Percentiles rank a stretch among this genome's conserved stretches.
phyloP scores from a whole-genome alignment of 257 asterid species.

The Gentiana straminea region DNA sequence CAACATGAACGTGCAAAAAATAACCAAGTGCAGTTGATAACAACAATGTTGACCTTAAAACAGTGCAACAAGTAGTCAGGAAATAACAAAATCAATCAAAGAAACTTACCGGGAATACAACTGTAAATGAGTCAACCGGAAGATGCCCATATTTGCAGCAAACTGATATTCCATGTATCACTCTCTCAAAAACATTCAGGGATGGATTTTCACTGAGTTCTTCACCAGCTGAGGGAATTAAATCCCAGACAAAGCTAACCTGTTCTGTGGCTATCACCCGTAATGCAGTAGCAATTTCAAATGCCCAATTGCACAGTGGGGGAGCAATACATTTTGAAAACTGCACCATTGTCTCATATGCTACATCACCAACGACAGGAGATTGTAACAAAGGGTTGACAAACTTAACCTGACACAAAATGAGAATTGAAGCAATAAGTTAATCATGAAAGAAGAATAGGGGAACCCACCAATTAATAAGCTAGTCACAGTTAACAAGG shows the following conservation, averaged over 20 bases:
- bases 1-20: background rate
- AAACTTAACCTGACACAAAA: conserved; percentile 47
- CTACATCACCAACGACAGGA: conserved; percentile 76
- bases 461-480: background rate
- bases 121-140: conserved; percentile 90
- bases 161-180: conserved; percentile 62
- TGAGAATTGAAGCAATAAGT: conserved; percentile 1
- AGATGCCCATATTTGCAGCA: conserved; percentile 94
- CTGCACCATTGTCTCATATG: conserved; percentile 77
- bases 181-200: conserved; percentile 68
- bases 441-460: conserved; percentile 3
- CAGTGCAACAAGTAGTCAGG: background rate
- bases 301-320: conserved; percentile 94
- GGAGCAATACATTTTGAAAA: conserved; percentile 74
- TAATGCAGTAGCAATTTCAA: conserved; percentile 91
- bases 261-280: conserved; percentile 61
- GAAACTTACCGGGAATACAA: conserved; percentile 74
- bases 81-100: conserved; percentile 1
- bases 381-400: conserved; percentile 71
- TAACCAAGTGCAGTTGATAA: background rate
- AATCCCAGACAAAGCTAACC: conserved; percentile 45
- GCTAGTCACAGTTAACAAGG: too few relatives aligned
- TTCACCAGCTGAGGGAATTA: conserved; percentile 57
- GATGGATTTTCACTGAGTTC: conserved; percentile 50
- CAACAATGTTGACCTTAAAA: background rate